Base-by-base conservation (phyloP, 495 filamentous ascomycete species). In the Trichoderma gamsii region DNA sequence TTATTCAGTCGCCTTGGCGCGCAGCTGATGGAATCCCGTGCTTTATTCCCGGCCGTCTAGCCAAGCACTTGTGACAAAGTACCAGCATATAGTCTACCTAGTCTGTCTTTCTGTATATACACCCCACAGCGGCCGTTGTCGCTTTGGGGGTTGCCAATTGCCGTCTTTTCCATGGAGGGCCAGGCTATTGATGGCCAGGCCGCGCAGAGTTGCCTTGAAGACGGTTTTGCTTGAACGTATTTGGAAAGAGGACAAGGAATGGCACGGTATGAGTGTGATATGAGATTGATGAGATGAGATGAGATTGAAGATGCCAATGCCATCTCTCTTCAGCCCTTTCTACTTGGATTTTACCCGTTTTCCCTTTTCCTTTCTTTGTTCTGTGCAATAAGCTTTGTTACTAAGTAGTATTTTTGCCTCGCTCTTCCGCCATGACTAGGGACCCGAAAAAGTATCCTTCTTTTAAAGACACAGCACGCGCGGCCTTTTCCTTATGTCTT, bases 11-110 rank as follows among this genome's bases (percentile, higher is more conserved):
- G 56, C 56, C 23, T 61, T 38, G 35, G 35, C 35, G 35, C 35
- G 8, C 35, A 32, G 56, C 23, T 25, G 56, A 61, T 61, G 6
- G 12, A 61, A 61, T 25, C 25, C 27, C 56, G 56, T 32, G 56
- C 56, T 3, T 61, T 61, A 61, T 61, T 61, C 56, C 56, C 56
- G 56, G 56, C 21, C 12, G 56, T 25, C 56, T 25, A 61, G 56
- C 56, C 25, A 25, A 29, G 29, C 29, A 1, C 29, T 29, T 29
- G 35, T 38, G 7, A 9, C 35, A 6, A 38, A 38, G 35, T 38
- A 9, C 35, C 35, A 38, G 7, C 5, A 38, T 38, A 38, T 5
- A 38, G 8, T 38, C 3, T 29, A 29, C 4, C 2, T 38, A 38
- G 35, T 6, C 4, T 9, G 35, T 9, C 35, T 38, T 38, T 38